Evolutionary conservation across 2,329 filamentous ascomycete species (phyloP).

Genomic region (Alternaria hordeiaustralica): DNA sequence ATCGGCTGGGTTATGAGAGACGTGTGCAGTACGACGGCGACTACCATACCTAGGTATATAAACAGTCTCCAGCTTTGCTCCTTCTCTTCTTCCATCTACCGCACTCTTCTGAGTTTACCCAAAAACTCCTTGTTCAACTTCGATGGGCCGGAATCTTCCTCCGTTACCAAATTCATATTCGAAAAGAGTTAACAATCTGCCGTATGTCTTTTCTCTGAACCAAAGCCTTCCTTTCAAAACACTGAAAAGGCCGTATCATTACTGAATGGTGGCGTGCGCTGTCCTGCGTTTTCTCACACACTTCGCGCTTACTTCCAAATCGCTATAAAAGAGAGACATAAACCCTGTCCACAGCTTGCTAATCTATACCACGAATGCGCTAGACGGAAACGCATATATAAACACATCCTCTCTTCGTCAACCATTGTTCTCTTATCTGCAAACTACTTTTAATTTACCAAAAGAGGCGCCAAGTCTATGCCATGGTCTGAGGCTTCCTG

Average conservation of each 20-base stretch:
- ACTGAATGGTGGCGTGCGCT: neutral
- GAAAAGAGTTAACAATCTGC: no score
- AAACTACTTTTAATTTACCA: neutral
- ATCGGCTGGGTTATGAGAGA: no score
- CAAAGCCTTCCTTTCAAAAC: neutral
- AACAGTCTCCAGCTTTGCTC: neutral
- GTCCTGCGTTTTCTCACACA: neutral
- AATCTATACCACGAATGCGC: neutral
- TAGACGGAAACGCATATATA: neutral
- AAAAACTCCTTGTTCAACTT: no score
- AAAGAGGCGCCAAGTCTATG: no score
- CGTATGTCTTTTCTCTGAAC: neutral
- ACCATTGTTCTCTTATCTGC: neutral
- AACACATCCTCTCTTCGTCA: neutral
- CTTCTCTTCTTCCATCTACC: neutral
- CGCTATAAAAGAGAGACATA: no score
- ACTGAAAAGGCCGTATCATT: fast-evolving
- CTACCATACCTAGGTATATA: neutral
- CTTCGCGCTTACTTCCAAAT: neutral
- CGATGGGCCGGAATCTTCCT: neutral
- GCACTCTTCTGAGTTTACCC: neutral
- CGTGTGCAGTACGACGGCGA: neutral
- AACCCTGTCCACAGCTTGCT: neutral
- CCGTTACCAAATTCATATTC: no score
- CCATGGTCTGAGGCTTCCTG: no score